phyloP scores from a whole-genome alignment of 805 yeast genomes.

The Blastobotrys parvus region DNA sequence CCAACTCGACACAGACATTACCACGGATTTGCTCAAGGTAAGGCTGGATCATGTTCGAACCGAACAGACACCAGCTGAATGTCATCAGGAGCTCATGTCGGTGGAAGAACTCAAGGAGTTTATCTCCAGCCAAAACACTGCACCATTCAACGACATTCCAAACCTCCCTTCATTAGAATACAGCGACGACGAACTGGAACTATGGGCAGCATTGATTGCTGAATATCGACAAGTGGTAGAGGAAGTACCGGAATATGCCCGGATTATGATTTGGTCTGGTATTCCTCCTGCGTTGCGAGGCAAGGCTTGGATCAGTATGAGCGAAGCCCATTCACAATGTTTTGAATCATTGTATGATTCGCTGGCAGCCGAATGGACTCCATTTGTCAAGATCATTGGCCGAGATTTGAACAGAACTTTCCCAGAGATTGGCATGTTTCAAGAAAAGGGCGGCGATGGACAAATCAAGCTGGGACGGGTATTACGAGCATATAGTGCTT shows the following conservation, averaged over 20 bases:
- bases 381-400: slow-evolving; percentile 38
- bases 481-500: slow-evolving; percentile 53
- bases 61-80: slow-evolving; percentile 1
- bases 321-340: slow-evolving; percentile 22
- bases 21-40: not conserved
- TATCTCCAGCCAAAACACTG: slow-evolving; percentile 5
- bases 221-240: slow-evolving; percentile 26
- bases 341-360: slow-evolving; percentile 31
- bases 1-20: too few species aligned
- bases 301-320: slow-evolving; percentile 28
- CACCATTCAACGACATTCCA: slow-evolving; percentile 14
- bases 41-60: not conserved
- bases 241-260: slow-evolving; percentile 24
- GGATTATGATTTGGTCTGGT: slow-evolving; percentile 26
- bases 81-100: slow-evolving; percentile 3
- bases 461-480: slow-evolving; percentile 43
- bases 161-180: slow-evolving; percentile 4
- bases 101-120: slow-evolving; percentile 7
- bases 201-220: slow-evolving; percentile 29
- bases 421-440: slow-evolving; percentile 45
- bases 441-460: slow-evolving; percentile 33
- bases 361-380: slow-evolving; percentile 35
- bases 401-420: slow-evolving; percentile 56
- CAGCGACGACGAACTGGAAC: slow-evolving; percentile 21
- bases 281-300: slow-evolving; percentile 31